Evolutionary conservation across 148 eudicot species (phyloP).

Genomic region (Fallopia convolvulus): DNA sequence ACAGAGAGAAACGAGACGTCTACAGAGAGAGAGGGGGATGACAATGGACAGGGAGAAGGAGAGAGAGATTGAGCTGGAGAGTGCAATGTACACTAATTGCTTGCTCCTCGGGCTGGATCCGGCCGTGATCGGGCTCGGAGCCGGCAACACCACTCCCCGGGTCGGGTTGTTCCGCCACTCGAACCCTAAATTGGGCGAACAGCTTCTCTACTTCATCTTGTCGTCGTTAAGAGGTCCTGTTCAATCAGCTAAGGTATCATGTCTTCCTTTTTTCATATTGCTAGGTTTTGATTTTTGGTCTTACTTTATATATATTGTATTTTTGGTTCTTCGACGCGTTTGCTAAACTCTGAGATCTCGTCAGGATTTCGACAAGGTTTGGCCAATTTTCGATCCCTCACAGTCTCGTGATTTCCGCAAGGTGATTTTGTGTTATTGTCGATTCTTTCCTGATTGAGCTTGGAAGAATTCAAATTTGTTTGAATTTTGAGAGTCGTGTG

Average conservation of each 20-base stretch:
- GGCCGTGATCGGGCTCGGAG: constrained; percentile 51
- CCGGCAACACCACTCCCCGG: constrained; percentile 52
- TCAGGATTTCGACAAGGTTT: constrained; percentile 94
- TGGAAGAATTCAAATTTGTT: background rate
- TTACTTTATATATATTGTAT: background rate
- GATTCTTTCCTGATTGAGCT: background rate
- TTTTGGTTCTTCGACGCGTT: background rate
- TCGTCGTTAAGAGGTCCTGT: constrained; percentile 81
- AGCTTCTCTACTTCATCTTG: constrained; percentile 81
- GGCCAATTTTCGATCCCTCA: constrained; percentile 99
- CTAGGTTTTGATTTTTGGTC: background rate
- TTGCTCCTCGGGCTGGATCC: constrained; percentile 89
- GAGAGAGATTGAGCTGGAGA: constrained; percentile 93
- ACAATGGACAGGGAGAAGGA: constrained; percentile 96
- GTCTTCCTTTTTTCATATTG: background rate
- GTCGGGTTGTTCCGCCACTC: constrained; percentile 95
- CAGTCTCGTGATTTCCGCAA: constrained; percentile 97
- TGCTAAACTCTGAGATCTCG: constrained; percentile 21
- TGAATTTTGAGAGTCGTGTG: background rate
- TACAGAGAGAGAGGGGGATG: constrained; percentile 34
- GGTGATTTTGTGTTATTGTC: constrained; percentile 27
- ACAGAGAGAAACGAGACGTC: constrained; percentile 11
- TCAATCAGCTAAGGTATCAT: constrained; percentile 72
- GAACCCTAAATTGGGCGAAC: constrained; percentile 98
- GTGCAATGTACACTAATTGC: constrained; percentile 96